A percentile compares a stretch with the other conserved stretches of the same genome.
These are phyloP conservation scores for Filosporella fistucella DNA, from an alignment of 495 filamentous ascomycete species.

Conservation along the genomic window DNA sequence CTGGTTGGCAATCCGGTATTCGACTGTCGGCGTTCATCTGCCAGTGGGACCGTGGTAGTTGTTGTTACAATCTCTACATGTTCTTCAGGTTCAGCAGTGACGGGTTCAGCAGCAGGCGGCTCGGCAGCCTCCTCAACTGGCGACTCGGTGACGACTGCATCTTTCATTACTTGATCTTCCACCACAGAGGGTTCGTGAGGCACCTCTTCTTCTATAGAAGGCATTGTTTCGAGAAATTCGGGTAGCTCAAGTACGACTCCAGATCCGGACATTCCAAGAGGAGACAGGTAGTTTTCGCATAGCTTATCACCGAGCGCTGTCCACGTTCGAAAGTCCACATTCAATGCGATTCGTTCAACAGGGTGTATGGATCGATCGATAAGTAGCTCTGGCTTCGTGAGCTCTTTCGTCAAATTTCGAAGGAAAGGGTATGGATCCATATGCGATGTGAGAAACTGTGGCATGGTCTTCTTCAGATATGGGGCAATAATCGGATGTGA, in stretches of 20 bases:
- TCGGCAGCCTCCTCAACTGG: conserved; percentile 42
- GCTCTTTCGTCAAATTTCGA: conserved; percentile 38
- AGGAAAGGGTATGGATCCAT: conserved; percentile 77
- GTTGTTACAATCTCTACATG: conserved; percentile 10
- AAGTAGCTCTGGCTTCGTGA: conserved; percentile 9
- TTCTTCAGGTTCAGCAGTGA: conserved; percentile 13
- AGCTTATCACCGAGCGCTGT: conserved; percentile 46
- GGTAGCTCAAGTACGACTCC: conserved; percentile 14
- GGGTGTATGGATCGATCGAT: too few species aligned
- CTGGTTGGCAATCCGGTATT: conserved; percentile 30
- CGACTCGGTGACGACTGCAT: conserved; percentile 26
- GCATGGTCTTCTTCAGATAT: conserved; percentile 56
- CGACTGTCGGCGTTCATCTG: conserved; percentile 12
- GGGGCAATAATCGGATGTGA: conserved; percentile 61
- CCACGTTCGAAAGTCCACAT: conserved; percentile 36
- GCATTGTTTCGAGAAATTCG: not conserved
- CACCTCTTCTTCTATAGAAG: conserved; percentile 4
- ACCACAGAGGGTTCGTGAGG: not conserved
- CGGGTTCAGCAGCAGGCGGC: conserved; percentile 23
- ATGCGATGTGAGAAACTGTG: conserved; percentile 57
- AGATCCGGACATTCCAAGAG: conserved; percentile 9
- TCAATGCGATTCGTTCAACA: conserved; percentile 1
- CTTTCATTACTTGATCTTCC: conserved; percentile 27
- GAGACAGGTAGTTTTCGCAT: conserved; percentile 18
- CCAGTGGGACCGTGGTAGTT: conserved; percentile 19